phyloP scores from a whole-genome alignment of 2,329 filamentous ascomycete species.

The Colletotrichum echinochloae region DNA sequence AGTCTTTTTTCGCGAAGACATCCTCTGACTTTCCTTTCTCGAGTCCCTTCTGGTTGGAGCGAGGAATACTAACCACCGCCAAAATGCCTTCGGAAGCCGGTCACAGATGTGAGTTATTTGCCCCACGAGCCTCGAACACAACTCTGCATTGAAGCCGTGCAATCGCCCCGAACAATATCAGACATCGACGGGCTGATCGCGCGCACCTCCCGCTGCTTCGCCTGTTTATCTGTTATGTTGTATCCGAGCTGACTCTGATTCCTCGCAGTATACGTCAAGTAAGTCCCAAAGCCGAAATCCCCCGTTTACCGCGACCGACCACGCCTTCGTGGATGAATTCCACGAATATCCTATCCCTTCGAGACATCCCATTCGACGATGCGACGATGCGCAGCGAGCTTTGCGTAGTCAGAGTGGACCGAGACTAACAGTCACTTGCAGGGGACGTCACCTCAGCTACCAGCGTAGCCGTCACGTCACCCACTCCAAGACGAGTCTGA shows the following conservation, averaged over 20 bases:
- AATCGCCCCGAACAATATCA: not conserved
- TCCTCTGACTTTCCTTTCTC: conserved; percentile 54
- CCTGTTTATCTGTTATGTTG: not conserved
- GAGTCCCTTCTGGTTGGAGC: conserved; percentile 59
- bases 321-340: conserved; percentile 9
- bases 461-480: conserved; percentile 93
- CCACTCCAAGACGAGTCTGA: conserved; percentile 90
- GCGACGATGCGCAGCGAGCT: conserved; percentile 2
- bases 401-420: not conserved
- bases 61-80: conserved; percentile 63
- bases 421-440: conserved; percentile 50
- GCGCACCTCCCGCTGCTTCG: conserved; percentile 13
- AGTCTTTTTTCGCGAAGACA: conserved; percentile 51
- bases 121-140: conserved; percentile 11
- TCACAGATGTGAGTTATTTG: conserved; percentile 82
- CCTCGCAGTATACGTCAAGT: conserved; percentile 85
- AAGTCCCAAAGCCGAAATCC: conserved; percentile 61
- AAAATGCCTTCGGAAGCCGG: conserved; percentile 91
- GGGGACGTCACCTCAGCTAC: conserved; percentile 98
- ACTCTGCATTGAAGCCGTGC: conserved; percentile 12
- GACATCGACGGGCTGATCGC: not conserved
- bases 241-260: conserved; percentile 53
- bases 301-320: conserved; percentile 14
- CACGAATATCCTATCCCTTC: conserved; percentile 10
- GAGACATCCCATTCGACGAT: conserved; percentile 11